A percentile compares a stretch with the other conserved stretches of the same genome.
phyloP scores from a whole-genome alignment of 345 rosid species.

The Melaleuca alternifolia region DNA sequence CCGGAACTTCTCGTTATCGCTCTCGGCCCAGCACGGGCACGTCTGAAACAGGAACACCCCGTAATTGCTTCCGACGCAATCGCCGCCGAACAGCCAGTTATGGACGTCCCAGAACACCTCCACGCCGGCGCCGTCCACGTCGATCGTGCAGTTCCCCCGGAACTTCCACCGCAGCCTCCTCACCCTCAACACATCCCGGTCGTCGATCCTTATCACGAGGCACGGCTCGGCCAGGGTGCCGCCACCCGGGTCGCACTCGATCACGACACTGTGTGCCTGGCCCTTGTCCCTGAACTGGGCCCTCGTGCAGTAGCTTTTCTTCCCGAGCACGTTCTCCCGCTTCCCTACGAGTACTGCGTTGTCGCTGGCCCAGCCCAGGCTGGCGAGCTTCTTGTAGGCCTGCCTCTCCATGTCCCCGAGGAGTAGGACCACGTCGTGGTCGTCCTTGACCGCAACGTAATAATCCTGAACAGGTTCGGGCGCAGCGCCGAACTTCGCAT shows the following conservation, averaged over 20 bases:
- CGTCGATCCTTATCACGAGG: constrained; percentile 69
- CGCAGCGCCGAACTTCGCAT: constrained; percentile 70
- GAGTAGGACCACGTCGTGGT: constrained; percentile 51
- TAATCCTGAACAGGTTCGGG: constrained; percentile 77
- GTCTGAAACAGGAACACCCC: constrained; percentile 92
- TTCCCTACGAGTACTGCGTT: constrained; percentile 50
- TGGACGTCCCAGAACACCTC: constrained; percentile 96
- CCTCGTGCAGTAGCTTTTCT: constrained; percentile 60
- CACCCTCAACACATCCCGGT: constrained; percentile 65
- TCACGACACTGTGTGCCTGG: constrained; percentile 47
- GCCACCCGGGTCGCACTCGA: constrained; percentile 68
- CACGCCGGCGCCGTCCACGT: constrained; percentile 73
- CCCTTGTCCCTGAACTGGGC: constrained; percentile 68
- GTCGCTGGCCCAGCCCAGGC: constrained; percentile 17
- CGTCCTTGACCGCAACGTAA: constrained; percentile 53
- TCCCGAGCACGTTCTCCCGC: constrained; percentile 78
- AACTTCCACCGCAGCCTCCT: constrained; percentile 90
- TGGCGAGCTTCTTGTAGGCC: constrained; percentile 54
- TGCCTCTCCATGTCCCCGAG: constrained; percentile 82
- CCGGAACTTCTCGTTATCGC: constrained; percentile 3
- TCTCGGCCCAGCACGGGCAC: constrained; percentile 22
- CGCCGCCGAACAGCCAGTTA: constrained; percentile 73
- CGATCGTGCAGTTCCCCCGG: constrained; percentile 75
- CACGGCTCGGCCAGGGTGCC: constrained; percentile 40
- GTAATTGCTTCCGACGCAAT: constrained; percentile 7